phyloP scores from a whole-genome alignment of 441 rosid species.

The California macrophylla region DNA sequence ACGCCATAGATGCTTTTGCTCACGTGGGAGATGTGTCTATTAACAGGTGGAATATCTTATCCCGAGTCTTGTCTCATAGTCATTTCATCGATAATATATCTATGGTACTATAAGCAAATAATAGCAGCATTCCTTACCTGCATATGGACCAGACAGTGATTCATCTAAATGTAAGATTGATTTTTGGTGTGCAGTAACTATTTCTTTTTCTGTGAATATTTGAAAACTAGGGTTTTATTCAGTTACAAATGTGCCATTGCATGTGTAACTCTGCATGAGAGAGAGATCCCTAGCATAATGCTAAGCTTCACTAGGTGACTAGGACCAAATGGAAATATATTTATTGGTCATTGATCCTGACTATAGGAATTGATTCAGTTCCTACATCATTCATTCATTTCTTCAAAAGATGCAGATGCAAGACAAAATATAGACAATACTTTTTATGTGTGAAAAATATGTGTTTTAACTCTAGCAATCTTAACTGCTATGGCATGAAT shows the following conservation, averaged over 20 bases:
- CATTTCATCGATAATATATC: conserved; percentile 10
- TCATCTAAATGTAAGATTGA: conserved; percentile 9
- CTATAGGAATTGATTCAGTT: conserved; percentile 2
- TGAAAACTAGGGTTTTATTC: not conserved
- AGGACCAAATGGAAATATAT: not conserved
- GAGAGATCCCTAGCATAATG: not conserved
- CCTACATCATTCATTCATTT: not conserved
- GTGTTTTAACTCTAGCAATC: not conserved
- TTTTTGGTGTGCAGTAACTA: not conserved
- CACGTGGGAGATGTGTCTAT: conserved; percentile 61
- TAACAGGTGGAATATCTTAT: conserved; percentile 39
- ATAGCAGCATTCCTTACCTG: not conserved
- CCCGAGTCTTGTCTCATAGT: not conserved
- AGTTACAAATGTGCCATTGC: conserved; percentile 1
- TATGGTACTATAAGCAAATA: conserved; percentile 1
- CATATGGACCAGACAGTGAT: conserved; percentile 2
- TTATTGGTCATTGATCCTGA: not conserved
- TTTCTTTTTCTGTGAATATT: not conserved
- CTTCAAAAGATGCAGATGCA: not conserved
- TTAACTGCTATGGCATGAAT: not conserved
- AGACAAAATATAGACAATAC: not conserved
- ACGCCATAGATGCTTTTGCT: conserved; percentile 64
- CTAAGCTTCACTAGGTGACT: not conserved
- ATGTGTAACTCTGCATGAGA: not conserved
- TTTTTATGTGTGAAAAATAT: not conserved